Conservation (phyloP, 139 green algal genomes). For the Coelastrella sp. region DNA sequence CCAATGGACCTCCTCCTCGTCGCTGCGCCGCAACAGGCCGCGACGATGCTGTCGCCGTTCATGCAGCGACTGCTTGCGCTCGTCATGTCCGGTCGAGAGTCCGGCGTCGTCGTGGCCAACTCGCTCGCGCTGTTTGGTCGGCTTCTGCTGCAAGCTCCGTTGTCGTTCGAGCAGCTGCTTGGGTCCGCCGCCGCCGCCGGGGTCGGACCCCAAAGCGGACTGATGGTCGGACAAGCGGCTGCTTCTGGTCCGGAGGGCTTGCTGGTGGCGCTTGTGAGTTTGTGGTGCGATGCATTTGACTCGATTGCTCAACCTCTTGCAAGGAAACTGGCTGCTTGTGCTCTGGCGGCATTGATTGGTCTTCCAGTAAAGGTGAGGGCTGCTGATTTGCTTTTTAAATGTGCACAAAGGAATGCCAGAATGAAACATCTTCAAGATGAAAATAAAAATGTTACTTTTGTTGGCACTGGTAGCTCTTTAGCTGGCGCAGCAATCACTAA, state of each 20-base stretch:
- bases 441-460: too few species aligned
- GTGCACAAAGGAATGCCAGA: too few species aligned
- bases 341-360: conserved; percentile 73
- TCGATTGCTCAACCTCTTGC: conserved; percentile 48
- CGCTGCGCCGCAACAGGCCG: conserved; percentile 30
- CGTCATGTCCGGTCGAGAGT: conserved; percentile 63
- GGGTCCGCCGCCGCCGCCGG: conserved; percentile 29
- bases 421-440: too few species aligned
- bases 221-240: conserved; percentile 23
- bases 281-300: conserved; percentile 56
- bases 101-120: conserved; percentile 66
- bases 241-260: background rate
- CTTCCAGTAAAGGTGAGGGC: conserved; percentile 35
- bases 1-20: conserved; percentile 67
- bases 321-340: conserved; percentile 83
- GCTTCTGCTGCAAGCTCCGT: conserved; percentile 71
- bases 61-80: conserved; percentile 63
- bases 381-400: too few species aligned
- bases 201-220: background rate
- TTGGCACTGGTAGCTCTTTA: too few species aligned
- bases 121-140: conserved; percentile 73
- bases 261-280: background rate
- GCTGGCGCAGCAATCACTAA: too few species aligned
- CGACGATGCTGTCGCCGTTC: conserved; percentile 32
- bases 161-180: conserved; percentile 63